Evolutionary conservation across 148 eudicot genomes (phyloP).

Genomic region (Spergularia bocconei): DNA sequence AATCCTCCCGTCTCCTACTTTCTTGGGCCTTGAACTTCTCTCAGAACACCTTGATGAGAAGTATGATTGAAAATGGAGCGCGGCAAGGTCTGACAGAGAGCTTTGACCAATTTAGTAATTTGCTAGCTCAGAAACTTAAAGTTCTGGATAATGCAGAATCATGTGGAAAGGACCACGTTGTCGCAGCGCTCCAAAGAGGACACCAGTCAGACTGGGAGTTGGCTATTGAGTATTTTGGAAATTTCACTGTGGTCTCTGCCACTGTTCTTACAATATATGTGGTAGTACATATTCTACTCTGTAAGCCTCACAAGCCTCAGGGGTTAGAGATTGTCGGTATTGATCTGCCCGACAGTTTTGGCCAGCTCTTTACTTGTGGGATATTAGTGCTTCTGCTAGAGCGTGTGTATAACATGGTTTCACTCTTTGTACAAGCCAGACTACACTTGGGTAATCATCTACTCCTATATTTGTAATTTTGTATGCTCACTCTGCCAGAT

Average conservation of each 20-base stretch:
- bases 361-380: constrained; percentile 66
- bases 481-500: not conserved
- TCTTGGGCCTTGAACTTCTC: constrained; percentile 72
- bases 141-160: constrained; percentile 32
- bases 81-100: constrained; percentile 78
- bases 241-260: constrained; percentile 59
- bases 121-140: constrained; percentile 55
- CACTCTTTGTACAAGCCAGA: constrained; percentile 80
- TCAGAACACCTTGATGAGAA: constrained; percentile 74
- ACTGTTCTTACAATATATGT: constrained; percentile 46
- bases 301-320: constrained; percentile 47
- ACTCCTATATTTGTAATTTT: not conserved
- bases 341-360: constrained; percentile 85
- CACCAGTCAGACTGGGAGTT: constrained; percentile 65
- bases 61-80: constrained; percentile 83
- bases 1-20: constrained; percentile 55
- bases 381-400: constrained; percentile 53
- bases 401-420: constrained; percentile 60
- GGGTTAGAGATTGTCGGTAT: constrained; percentile 71
- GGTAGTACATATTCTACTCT: constrained; percentile 57
- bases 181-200: constrained; percentile 56
- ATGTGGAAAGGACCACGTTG: constrained; percentile 50
- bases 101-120: constrained; percentile 53
- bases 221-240: constrained; percentile 65
- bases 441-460: constrained; percentile 52